Percentiles rank a stretch among this genome's conserved stretches.
These are phyloP conservation scores for Boletus tylopilopsis DNA, from an alignment of 768 basidiomycete species.

Conservation along the genomic window DNA sequence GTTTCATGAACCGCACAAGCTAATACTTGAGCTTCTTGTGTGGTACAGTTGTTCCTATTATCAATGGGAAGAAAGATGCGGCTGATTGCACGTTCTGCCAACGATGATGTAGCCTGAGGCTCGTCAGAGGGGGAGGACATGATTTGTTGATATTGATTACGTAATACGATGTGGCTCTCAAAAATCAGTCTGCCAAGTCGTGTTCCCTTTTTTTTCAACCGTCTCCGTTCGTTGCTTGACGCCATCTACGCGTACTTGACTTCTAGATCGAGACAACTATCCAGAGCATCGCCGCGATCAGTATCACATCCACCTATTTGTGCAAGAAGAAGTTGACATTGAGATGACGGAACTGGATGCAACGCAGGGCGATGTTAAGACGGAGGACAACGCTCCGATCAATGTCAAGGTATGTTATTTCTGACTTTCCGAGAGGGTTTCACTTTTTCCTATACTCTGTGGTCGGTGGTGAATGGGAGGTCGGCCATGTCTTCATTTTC, in stretches of 20 bases:
- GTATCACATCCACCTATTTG: not conserved
- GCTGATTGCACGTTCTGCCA: not conserved
- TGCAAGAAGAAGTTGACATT: not conserved
- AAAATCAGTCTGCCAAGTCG: not conserved
- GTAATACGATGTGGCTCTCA: slow-evolving; percentile 1
- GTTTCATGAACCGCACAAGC: no score
- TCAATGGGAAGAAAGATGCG: not conserved
- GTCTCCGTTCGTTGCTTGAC: not conserved
- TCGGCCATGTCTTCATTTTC: not conserved
- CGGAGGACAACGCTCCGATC: slow-evolving; percentile 60
- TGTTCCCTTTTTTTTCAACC: not conserved
- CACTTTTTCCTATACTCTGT: not conserved
- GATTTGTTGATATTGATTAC: slow-evolving; percentile 8
- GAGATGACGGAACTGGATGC: slow-evolving; percentile 12
- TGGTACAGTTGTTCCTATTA: no score
- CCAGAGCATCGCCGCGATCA: not conserved
- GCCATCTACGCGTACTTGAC: not conserved
- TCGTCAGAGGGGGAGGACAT: slow-evolving; percentile 24
- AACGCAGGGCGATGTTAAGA: slow-evolving; percentile 43
- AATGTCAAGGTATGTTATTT: slow-evolving; percentile 77
- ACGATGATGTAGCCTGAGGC: no score
- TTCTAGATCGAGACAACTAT: not conserved
- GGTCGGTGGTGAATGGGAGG: not conserved
- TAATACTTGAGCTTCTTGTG: no score
- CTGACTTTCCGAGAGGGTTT: no score